phyloP scores from a whole-genome alignment of 2,329 filamentous ascomycete genomes.

The Sphaerulina musiva region DNA sequence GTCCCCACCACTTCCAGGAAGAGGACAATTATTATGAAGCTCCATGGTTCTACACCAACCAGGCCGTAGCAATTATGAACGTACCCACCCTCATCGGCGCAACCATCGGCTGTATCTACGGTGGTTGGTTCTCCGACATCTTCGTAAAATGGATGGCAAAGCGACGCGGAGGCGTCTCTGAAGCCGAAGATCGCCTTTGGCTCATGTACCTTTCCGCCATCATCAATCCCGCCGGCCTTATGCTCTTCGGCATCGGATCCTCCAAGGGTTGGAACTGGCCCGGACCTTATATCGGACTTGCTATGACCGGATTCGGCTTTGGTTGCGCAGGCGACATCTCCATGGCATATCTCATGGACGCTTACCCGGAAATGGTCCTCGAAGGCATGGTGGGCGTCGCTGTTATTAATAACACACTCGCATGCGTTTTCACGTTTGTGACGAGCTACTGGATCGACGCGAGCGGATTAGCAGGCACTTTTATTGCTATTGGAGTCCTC shows the following conservation, averaged over 20 bases:
- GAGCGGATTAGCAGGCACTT: conserved; percentile 43
- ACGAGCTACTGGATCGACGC: conserved; percentile 43
- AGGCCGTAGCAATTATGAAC: conserved; percentile 53
- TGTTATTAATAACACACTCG: conserved; percentile 52
- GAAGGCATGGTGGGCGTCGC: conserved; percentile 55
- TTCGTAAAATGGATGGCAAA: conserved; percentile 52
- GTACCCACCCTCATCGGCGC: conserved; percentile 51
- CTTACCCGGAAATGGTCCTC: conserved; percentile 52
- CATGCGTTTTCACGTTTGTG: conserved; percentile 50
- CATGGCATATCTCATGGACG: conserved; percentile 50
- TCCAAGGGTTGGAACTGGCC: conserved; percentile 49
- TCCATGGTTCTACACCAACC: conserved; percentile 52
- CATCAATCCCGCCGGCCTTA: conserved; percentile 48
- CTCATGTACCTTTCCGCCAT: conserved; percentile 47
- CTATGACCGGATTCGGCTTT: conserved; percentile 55
- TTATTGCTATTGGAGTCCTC: conserved; percentile 48
- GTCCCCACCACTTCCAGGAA: conserved; percentile 26
- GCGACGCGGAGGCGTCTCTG: conserved; percentile 49
- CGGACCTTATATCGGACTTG: conserved; percentile 49
- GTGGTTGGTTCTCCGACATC: conserved; percentile 51
- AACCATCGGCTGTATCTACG: conserved; percentile 51
- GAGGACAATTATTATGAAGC: conserved; percentile 50
- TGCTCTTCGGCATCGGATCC: conserved; percentile 50
- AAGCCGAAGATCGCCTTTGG: conserved; percentile 51
- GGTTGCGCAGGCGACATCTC: conserved; percentile 52